Evolutionary conservation across 2,329 filamentous ascomycete species (phyloP), one percentile per base, ranked within the genome.

Genomic region (Macroventuria anomochaeta): DNA sequence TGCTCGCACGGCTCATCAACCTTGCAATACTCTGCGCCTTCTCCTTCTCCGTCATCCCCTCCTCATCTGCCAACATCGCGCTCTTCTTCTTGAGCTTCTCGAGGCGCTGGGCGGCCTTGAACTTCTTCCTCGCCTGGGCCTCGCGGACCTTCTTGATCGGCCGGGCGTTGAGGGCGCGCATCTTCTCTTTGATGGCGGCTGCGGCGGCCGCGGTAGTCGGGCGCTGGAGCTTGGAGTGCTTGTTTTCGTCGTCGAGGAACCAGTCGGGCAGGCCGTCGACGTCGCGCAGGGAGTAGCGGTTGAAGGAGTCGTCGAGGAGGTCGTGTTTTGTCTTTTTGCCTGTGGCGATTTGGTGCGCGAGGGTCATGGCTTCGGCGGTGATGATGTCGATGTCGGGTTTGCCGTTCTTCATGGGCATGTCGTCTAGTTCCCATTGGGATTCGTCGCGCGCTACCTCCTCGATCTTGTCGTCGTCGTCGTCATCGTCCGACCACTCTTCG

Each of bases 141-240:
- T 99, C 95, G 65, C 90, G 89, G 26, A 99, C 95, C 81, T 99
- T 99, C 84, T 99, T 99, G 85, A 97, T 97, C 0, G 95, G 95
- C 26, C 95, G 87, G 7, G 93, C 95, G 73, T 99, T 97, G 66
- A 96, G 85, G 0, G 95, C 93, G 26, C 93, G 89, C 71, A 90
- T 74, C 78, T 99, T 99, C 70, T 97, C 93, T 75, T 95, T 93
- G 80, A 99, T 97, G 2, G 95, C 95, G 12, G 85, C 83, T 0
- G 93, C 93, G 0, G 90, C 96, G 28, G 91, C 91, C 66, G 95
- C 95, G 43, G 88, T 92, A 67, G 96, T 93, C n/a, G 95, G 96
- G 53, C 91, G 89, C 60, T 95, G 88, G 1, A 84, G 84, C 72
- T 88, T 91, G 76, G 93, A 91, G 77, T 99, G 93, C 66, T 83